Evolutionary conservation across 2,329 filamentous ascomycete species (phyloP), one percentile per base, ranked within the genome.

Genomic region (Ilyonectria destructans): DNA sequence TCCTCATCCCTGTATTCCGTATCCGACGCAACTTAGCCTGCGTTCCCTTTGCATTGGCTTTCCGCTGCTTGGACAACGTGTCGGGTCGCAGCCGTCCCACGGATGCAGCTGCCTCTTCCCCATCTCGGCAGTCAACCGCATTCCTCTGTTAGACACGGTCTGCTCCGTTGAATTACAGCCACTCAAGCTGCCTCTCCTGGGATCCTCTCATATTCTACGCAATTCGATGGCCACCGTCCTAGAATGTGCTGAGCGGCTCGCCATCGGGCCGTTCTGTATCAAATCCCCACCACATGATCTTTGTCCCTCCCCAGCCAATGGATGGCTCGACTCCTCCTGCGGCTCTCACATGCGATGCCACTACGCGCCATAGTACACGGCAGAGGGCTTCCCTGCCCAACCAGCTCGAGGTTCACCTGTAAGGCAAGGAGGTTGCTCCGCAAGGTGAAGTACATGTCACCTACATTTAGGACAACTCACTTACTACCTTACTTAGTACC

Each of bases 251-350:
- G 49, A 29, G 45, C 73, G 58, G 73, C 71, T 75, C 66, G 62
- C 71, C 73, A 69, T 72, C 61, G 33, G 63, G 62, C 65, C 70
- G 62, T 68, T 64, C 65, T 70, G 62, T 69, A 66, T 65, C 54
- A 58, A 71, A 62, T 43, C 54, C 63, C 56, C 57, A 51, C 35
- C 64, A 51, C 58, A 35, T 21, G 26, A 29, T n/a, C 13, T 43
- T 56, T 37, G 19, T 46, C 35, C 21, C 17, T n/a, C 48, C 35
- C 40, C 21, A 51, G 12, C 60, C 65, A 57, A 59, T 68, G 43
- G 49, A 61, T 57, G 43, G 29, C 55, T 56, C 29, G 19, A 31
- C 12, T 51, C 21, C 15, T 58, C 55, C 56, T 58, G 56, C 57
- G 56, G 61, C 43, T 63, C 55, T 56, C 63, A 58, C 60, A 49